Conservation (phyloP, 2,329 filamentous ascomycete species). For the Ceratocystis albifundus region DNA sequence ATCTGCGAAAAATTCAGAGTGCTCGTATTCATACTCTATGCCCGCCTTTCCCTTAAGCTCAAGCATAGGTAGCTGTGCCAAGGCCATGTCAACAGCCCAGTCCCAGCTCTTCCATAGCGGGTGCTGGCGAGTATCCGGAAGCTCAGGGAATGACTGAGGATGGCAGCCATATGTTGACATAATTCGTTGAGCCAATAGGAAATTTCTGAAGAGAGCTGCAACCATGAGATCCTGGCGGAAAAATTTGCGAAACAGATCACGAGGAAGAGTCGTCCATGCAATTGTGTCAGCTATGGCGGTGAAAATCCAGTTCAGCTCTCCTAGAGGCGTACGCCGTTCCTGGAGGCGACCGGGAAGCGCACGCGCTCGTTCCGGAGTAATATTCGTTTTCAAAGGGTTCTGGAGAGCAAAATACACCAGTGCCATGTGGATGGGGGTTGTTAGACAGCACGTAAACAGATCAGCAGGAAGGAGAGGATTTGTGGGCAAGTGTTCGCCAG, state of each 20-base stretch:
- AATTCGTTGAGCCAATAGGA: conserved; percentile 83
- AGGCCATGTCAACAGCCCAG: conserved; percentile 85
- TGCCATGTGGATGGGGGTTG: conserved; percentile 95
- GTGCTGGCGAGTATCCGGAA: conserved; percentile 93
- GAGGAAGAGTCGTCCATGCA: conserved; percentile 88
- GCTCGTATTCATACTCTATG: conserved; percentile 79
- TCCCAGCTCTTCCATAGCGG: conserved; percentile 97
- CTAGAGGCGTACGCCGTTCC: conserved; percentile 83
- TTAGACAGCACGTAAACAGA: conserved; percentile 89
- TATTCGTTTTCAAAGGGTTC: conserved; percentile 58
- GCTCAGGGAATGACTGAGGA: conserved; percentile 76
- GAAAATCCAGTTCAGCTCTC: conserved; percentile 98
- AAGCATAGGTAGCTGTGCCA: conserved; percentile 76
- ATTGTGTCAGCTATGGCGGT: conserved; percentile 98
- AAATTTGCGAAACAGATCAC: conserved; percentile 87
- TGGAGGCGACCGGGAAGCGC: conserved; percentile 84
- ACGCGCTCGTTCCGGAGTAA: conserved; percentile 72
- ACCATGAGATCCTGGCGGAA: conserved; percentile 98
- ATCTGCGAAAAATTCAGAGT: conserved; percentile 93
- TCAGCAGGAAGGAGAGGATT: conserved; percentile 89
- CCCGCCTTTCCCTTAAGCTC: conserved; percentile 64
- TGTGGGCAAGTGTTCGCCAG: conserved; percentile 85
- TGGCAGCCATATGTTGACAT: conserved; percentile 96
- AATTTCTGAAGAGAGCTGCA: conserved; percentile 93
- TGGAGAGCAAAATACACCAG: conserved; percentile 93